A percentile compares a stretch with the other conserved stretches of the same genome.
phyloP scores from a whole-genome alignment of 2,329 filamentous ascomycete genomes.

The Fusarium bulbicola region DNA sequence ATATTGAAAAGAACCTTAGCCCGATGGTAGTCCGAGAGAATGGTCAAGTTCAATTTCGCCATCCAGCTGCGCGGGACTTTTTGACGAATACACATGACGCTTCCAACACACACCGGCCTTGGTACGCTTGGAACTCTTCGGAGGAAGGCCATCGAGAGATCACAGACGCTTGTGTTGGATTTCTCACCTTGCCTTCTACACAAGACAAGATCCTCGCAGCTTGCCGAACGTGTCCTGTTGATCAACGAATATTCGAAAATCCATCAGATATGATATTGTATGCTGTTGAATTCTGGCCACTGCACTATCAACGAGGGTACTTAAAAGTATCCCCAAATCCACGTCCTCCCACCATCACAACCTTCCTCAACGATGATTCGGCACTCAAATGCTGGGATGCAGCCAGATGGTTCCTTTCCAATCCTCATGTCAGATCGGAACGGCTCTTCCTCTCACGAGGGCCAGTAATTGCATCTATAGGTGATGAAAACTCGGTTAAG shows the following conservation, averaged over 20 bases:
- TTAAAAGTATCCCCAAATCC: no score
- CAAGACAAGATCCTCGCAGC: not conserved
- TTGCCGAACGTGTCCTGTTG: not conserved
- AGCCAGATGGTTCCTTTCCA: not conserved
- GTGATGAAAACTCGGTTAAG: rapidly evolving
- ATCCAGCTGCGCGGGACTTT: not conserved
- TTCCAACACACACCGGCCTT: rapidly evolving
- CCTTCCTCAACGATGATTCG: not conserved
- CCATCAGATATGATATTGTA: not conserved
- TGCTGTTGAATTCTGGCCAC: not conserved
- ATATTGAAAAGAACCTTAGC: not conserved
- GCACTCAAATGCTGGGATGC: not conserved
- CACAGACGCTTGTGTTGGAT: not conserved
- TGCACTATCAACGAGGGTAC: not conserved
- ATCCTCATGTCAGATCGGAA: not conserved
- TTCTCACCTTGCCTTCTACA: not conserved
- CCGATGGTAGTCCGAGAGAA: not conserved
- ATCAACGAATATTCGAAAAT: not conserved
- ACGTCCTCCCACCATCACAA: rapidly evolving
- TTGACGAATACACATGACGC: not conserved
- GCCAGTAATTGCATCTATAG: not conserved
- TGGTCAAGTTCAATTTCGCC: not conserved
- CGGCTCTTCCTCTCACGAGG: rapidly evolving
- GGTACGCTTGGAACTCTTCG: not conserved
- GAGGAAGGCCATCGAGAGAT: not conserved